A percentile compares a stretch with the other conserved stretches of the same genome.
Evolutionary conservation across 805 yeast species (phyloP).

Genomic region (Lipomyces yamadae): DNA sequence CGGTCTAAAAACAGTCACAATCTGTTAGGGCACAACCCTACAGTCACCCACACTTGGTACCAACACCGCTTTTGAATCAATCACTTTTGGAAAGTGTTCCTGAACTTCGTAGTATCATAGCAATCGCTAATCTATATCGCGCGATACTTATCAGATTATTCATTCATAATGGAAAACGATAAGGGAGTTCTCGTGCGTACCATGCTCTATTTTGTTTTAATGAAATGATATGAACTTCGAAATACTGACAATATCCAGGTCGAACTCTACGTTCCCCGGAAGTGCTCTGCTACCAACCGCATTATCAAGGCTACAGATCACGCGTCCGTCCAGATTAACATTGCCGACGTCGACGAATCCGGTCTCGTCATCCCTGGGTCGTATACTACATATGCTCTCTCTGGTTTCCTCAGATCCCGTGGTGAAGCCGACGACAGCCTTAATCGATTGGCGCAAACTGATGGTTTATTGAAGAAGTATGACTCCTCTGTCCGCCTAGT

Average conservation of each 20-base stretch:
- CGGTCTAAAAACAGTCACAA: slow-evolving; percentile 18
- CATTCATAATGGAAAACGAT: slow-evolving; percentile 97
- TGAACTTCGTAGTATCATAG: not conserved
- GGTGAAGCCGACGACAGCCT: slow-evolving; percentile 99
- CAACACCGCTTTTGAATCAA: not conserved
- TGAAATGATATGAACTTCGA: not conserved
- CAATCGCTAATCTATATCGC: not conserved
- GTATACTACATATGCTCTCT: slow-evolving; percentile 92
- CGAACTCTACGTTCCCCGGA: slow-evolving; percentile 99
- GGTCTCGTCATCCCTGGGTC: slow-evolving; percentile 93
- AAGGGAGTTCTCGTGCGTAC: slow-evolving; percentile 98
- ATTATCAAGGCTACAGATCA: slow-evolving; percentile 99
- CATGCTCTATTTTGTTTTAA: not conserved
- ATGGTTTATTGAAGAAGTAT: slow-evolving; percentile 88
- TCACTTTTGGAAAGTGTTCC: no score
- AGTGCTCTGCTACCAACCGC: slow-evolving; percentile 99
- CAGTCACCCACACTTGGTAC: not conserved
- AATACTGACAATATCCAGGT: slow-evolving; percentile 58
- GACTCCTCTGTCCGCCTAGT: slow-evolving; percentile 61
- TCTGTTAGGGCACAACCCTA: slow-evolving; percentile 17
- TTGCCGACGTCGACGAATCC: slow-evolving; percentile 96
- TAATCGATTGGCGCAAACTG: slow-evolving; percentile 99
- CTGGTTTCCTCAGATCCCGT: slow-evolving; percentile 97
- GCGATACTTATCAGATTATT: not conserved
- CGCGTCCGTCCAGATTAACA: slow-evolving; percentile 98